Evolutionary conservation across 805 yeast species (phyloP).

Genomic region (Kodamaea nitidulidarum): DNA sequence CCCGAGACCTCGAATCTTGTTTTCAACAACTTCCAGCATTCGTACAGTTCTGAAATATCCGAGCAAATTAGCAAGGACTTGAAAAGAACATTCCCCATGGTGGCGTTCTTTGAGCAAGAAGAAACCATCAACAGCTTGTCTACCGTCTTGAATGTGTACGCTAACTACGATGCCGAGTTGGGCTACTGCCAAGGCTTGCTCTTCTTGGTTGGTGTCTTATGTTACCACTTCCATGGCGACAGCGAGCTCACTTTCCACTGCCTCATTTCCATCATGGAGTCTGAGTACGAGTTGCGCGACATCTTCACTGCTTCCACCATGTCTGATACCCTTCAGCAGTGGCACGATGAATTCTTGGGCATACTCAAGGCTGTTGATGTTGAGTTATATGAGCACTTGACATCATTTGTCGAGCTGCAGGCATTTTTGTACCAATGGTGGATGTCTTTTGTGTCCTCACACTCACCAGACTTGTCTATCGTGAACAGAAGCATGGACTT

Average conservation of each 20-base stretch:
- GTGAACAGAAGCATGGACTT: conserved; percentile 49
- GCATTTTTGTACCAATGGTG: conserved; percentile 64
- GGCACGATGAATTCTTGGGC: conserved; percentile 48
- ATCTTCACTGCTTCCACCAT: conserved; percentile 48
- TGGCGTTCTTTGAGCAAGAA: conserved; percentile 43
- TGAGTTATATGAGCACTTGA: conserved; percentile 42
- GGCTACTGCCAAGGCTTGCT: conserved; percentile 69
- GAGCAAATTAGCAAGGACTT: conserved; percentile 54
- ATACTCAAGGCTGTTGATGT: conserved; percentile 40
- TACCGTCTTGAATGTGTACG: conserved; percentile 55
- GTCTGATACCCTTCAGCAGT: conserved; percentile 49
- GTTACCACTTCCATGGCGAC: conserved; percentile 34
- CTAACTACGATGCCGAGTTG: conserved; percentile 59
- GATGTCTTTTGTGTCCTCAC: conserved; percentile 54
- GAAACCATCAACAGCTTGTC: conserved; percentile 46
- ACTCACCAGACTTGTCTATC: conserved; percentile 51
- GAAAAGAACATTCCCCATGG: conserved; percentile 55
- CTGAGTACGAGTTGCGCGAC: conserved; percentile 47
- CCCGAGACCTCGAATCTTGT: conserved; percentile 34
- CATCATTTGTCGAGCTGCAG: conserved; percentile 37
- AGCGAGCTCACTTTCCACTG: conserved; percentile 46
- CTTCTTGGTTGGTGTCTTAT: conserved; percentile 57
- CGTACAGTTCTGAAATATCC: conserved; percentile 36
- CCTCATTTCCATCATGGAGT: conserved; percentile 55
- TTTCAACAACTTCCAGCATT: conserved; percentile 40